Conservation (phyloP, 2,329 filamentous ascomycete genomes). For the Cryphonectria japonica region DNA sequence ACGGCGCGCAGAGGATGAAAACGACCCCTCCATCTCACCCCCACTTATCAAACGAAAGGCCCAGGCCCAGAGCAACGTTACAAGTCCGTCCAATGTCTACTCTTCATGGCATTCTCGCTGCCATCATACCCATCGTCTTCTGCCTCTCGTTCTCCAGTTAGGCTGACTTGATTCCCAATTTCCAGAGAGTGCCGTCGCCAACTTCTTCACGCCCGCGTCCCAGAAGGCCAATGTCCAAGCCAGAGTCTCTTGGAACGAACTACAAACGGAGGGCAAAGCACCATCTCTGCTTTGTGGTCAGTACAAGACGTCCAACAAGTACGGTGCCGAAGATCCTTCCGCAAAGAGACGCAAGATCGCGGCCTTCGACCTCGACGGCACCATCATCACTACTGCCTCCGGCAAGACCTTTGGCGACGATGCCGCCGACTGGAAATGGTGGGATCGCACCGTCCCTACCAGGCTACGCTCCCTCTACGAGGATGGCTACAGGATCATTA, state of each 20-base stretch:
- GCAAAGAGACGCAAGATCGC: slow-evolving; percentile 63
- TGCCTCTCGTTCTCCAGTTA: background rate
- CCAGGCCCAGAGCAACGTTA: slow-evolving; percentile 55
- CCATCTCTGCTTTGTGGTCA: slow-evolving; percentile 75
- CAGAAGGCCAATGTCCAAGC: slow-evolving; percentile 75
- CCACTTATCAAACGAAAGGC: slow-evolving; percentile 57
- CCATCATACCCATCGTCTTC: background rate
- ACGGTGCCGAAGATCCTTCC: slow-evolving; percentile 33
- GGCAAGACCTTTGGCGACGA: slow-evolving; percentile 77
- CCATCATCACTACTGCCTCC: slow-evolving; percentile 77
- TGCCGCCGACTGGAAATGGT: slow-evolving; percentile 92
- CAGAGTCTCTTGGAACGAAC: slow-evolving; percentile 71
- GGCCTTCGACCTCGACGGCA: slow-evolving; percentile 83
- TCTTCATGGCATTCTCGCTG: background rate
- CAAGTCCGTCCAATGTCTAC: slow-evolving; percentile 45
- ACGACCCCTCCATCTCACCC: slow-evolving; percentile 53
- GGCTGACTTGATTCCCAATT: slow-evolving; percentile 27
- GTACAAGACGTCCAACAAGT: slow-evolving; percentile 52
- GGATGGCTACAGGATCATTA: slow-evolving; percentile 71
- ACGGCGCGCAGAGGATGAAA: slow-evolving; percentile 31
- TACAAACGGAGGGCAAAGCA: slow-evolving; percentile 55
- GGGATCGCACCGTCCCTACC: slow-evolving; percentile 71
- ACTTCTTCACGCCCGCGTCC: slow-evolving; percentile 86
- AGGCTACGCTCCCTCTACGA: slow-evolving; percentile 68
- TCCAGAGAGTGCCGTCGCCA: slow-evolving; percentile 70